Evolutionary conservation across 179 eudicot species (phyloP).

Genomic region (Pouteria campechiana): DNA sequence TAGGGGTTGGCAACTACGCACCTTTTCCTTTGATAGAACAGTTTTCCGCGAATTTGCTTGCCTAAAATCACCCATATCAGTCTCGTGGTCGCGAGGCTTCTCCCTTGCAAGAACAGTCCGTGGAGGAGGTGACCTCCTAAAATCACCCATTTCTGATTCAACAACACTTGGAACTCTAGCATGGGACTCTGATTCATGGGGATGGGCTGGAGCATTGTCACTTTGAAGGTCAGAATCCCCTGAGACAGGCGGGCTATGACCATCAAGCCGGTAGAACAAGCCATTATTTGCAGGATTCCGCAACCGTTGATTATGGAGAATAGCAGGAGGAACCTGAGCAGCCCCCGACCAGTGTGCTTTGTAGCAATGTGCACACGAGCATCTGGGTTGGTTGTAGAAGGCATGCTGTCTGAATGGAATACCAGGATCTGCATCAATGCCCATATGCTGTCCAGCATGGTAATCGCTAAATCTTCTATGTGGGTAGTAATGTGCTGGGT

Average conservation of each 20-base stretch:
- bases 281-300: constrained; percentile 27
- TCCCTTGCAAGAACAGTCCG: constrained; percentile 30
- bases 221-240: constrained; percentile 21
- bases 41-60: constrained; percentile 41
- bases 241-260: constrained; percentile 16
- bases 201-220: constrained; percentile 18
- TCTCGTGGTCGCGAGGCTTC: too few relatives aligned
- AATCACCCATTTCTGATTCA: constrained; percentile 28
- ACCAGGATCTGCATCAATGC: constrained; percentile 27
- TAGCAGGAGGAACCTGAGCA: constrained; percentile 22
- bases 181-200: constrained; percentile 28
- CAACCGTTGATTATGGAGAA: constrained; percentile 28
- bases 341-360: constrained; percentile 23
- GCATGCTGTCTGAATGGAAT: constrained; percentile 28
- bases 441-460: constrained; percentile 25
- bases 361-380: constrained; percentile 59
- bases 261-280: constrained; percentile 23
- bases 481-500: constrained; percentile 28
- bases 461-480: constrained; percentile 17
- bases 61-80: constrained; percentile 26
- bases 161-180: constrained; percentile 28
- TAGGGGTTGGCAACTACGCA: constrained; percentile 40
- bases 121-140: constrained; percentile 34
- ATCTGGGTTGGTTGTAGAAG: constrained; percentile 38
- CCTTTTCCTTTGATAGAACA: constrained; percentile 27